Percentiles rank a stretch among this genome's conserved stretches.
Conservation (phyloP, 768 basidiomycete species). For the Cytidiella melzeri region DNA sequence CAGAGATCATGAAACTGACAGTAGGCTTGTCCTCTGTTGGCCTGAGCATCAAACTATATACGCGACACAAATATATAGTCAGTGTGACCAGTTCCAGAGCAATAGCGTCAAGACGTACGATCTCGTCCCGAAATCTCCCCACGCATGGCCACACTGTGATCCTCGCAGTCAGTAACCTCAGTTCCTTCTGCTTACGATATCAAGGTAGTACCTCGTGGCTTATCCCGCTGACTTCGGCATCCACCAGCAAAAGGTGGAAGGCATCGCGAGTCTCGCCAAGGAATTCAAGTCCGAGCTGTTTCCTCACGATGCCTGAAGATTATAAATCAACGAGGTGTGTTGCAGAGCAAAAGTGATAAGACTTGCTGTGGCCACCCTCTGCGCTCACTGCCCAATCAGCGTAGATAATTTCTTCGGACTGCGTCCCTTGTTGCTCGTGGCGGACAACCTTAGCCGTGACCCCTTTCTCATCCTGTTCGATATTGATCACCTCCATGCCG, state of each 20-base stretch:
- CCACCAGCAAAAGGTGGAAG: not conserved
- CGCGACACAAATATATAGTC: too few species aligned
- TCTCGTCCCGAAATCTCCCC: not conserved
- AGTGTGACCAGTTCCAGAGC: too few species aligned
- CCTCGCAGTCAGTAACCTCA: too few species aligned
- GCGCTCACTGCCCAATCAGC: not conserved
- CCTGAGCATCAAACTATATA: not conserved
- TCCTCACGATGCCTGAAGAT: constrained; percentile 2
- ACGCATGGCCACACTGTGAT: constrained; percentile 6
- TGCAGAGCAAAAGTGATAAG: not conserved
- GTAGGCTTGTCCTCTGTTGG: not conserved
- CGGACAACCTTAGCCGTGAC: constrained; percentile 2
- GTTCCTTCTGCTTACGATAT: too few species aligned
- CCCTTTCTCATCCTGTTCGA: constrained; percentile 1
- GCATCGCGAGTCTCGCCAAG: constrained; percentile 4
- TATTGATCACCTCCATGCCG: not conserved
- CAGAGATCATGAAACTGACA: not conserved
- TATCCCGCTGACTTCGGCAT: constrained; percentile 4
- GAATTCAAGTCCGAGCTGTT: constrained; percentile 4
- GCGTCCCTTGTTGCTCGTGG: not conserved
- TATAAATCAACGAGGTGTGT: too few species aligned
- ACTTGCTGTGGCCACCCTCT: constrained; percentile 7
- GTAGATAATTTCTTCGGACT: not conserved
- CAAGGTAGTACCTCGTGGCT: not conserved
- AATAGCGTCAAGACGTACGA: too few species aligned